These are phyloP conservation scores for Didymella segeticola DNA, from an alignment of 2,329 filamentous ascomycete genomes.

Conservation along the genomic window DNA sequence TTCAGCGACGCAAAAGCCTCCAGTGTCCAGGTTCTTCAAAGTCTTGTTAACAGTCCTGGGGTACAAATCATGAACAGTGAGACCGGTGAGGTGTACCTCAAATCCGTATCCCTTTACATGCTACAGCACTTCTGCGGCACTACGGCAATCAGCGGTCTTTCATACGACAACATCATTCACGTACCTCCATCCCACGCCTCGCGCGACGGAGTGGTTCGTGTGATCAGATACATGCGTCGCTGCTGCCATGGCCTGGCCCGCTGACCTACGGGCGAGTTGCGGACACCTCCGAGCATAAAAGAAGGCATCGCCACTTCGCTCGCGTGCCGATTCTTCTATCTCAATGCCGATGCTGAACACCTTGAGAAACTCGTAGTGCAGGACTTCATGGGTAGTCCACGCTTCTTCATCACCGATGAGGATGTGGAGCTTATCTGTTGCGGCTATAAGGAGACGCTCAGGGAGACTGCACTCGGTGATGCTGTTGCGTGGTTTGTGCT, in stretches of 20 bases:
- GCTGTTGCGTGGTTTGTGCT: conserved; percentile 7
- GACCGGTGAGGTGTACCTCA: background rate
- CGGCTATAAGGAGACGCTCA: background rate
- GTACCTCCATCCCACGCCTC: background rate
- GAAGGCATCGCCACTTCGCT: conserved; percentile 6
- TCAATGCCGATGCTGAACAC: conserved; percentile 5
- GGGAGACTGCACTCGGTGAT: conserved; percentile 3
- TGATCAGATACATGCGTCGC: conserved; percentile 14
- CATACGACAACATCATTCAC: background rate
- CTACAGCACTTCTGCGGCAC: background rate
- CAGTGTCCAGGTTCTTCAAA: background rate
- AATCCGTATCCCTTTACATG: background rate
- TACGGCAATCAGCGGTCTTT: background rate
- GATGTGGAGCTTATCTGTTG: conserved; percentile 12
- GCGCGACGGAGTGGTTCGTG: background rate
- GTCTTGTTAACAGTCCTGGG: background rate
- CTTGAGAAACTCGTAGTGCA: background rate
- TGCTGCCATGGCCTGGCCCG: background rate
- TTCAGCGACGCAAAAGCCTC: background rate
- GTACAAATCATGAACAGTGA: background rate
- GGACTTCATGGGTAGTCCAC: background rate
- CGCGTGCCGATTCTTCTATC: conserved; percentile 6
- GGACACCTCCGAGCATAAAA: conserved; percentile 5
- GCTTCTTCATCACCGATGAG: background rate
- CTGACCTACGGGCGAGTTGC: background rate